Base-by-base conservation (phyloP, 352 stramenopile species). In the Globisporangium recalcitrans region DNA sequence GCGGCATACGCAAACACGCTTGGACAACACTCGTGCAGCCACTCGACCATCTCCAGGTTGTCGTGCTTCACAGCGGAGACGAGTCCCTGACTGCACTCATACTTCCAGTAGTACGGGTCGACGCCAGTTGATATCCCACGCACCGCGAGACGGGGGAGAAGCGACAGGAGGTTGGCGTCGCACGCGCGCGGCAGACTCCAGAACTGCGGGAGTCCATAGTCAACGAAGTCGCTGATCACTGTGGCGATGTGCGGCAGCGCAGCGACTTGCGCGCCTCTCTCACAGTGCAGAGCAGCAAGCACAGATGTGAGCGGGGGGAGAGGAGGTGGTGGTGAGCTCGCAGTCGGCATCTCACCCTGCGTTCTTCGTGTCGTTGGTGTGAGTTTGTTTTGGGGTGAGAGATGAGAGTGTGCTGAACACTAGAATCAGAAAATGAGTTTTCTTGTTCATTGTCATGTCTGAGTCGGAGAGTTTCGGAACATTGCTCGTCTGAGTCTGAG, bases 301-400 rank as follows among this genome's bases (percentile, higher is more conserved):
- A 60, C 13, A 7, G 38, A 52, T 10, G 38, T 32, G 26, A 60
- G 38, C 16, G 53, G n/a, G n/a, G n/a, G n/a, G n/a, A n/a, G 34
- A 51, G 27, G 36, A 19, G 26, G 3, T 58, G 52, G 0, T 22
- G 24, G 67, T 64, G 54, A 67, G 44, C n/a, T n/a, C n/a, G 29
- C 29, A 13, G 11, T 24, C 56, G 26, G 10, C 21, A 51, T 64
- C 13, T 16, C 8, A 42, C 27, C 34, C 58, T 59, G 36, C 36
- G 31, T 36, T 44, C 36, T 1, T n/a, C 36, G 32, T 0, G 8
- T 1, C 8, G 11, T 34, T 38, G 32, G 10, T 38, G 32, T 34
- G 8, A 38, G 9, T 14, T 5, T 38, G 9, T 4, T 38, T 11
- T 38, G 32, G 13, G n/a, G n/a, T n/a, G n/a, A n/a, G n/a, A n/a